Base-by-base conservation (phyloP, 2,329 filamentous ascomycete genomes). In the Cryoendolithus antarcticus region DNA sequence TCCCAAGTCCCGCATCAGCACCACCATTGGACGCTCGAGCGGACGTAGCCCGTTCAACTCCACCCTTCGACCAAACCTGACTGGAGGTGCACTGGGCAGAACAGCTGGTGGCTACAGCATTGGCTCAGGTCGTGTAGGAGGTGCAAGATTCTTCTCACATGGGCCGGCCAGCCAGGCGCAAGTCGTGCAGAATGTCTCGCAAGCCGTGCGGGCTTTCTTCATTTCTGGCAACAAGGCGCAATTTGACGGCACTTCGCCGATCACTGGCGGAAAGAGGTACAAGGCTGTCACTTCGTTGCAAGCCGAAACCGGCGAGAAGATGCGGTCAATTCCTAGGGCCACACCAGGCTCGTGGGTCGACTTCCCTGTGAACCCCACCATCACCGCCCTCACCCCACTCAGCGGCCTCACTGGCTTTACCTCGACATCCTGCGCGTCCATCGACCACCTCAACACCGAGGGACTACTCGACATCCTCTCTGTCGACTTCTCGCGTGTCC, bases 131-230 rank as follows among this genome's bases (percentile, higher is more conserved):
- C 71, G 78, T 34, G 60, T 75, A 42, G 77, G 82, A 48, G 83
- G 81, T 33, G 77, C 79, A 15, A 75, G 89, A 48, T 89, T 89
- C 66, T 96, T 96, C 64, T 93, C 86, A 1, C 88, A 95, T 63
- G 75, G 78, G 1, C 86, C 89, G 1, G 81, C 84, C 7, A 76
- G 80, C 6, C 86, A 86, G 30, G 86, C 88, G 1, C 85, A 96
- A 59, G 86, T 96, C 34, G 75, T 96, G 37, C 82, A 91, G 60
- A 94, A 94, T 62, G 89, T 95, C n/a, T 93, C 86, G 9, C 80
- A 86, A 51, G 91, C 86, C 4, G 80, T 96, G 54, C 78, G 91
- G 39, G 88, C 86, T 9, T 95, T 98, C 63, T 81, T 85, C 64
- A 71, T 94, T n/a, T 86, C 83, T 0, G 91, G 91, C 0, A 78